Percentiles rank a stretch among this genome's conserved stretches.
phyloP scores from a whole-genome alignment of 2,329 filamentous ascomycete species.

The Aspergillus sp. region DNA sequence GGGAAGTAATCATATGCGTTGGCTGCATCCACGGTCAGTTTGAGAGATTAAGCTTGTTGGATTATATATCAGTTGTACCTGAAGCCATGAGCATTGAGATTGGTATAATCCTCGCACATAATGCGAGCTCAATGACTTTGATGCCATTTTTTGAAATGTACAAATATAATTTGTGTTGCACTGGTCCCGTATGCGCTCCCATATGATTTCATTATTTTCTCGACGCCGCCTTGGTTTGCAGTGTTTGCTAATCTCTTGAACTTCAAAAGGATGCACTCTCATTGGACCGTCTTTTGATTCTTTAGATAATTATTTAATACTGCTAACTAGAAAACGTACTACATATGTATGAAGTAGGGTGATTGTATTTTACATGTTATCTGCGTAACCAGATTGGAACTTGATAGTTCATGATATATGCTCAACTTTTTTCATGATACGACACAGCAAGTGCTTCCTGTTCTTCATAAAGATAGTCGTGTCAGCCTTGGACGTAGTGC shows the following conservation, averaged over 20 bases:
- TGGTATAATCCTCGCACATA: slow-evolving; percentile 14
- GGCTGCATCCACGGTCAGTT: not conserved
- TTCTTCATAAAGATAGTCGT: too few species aligned
- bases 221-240: slow-evolving; percentile 19
- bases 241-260: slow-evolving; percentile 18
- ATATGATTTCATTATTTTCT: not conserved
- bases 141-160: slow-evolving; percentile 13
- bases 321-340: not conserved
- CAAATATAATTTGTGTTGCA: not conserved
- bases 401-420: not conserved
- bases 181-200: not conserved
- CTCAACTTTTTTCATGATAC: not conserved
- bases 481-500: too few species aligned
- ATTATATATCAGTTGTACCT: slow-evolving; percentile 8
- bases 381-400: not conserved
- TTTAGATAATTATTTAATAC: too few species aligned
- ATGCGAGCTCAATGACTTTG: slow-evolving; percentile 12
- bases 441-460: not conserved
- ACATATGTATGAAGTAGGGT: not conserved
- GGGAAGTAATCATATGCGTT: not conserved
- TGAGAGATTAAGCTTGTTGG: not conserved
- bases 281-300: too few species aligned
- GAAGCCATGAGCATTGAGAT: slow-evolving; percentile 10
- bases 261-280: slow-evolving; percentile 1
- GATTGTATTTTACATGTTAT: not conserved